Base-by-base conservation (phyloP, 768 basidiomycete genomes). In the Lyophyllum shimeji region DNA sequence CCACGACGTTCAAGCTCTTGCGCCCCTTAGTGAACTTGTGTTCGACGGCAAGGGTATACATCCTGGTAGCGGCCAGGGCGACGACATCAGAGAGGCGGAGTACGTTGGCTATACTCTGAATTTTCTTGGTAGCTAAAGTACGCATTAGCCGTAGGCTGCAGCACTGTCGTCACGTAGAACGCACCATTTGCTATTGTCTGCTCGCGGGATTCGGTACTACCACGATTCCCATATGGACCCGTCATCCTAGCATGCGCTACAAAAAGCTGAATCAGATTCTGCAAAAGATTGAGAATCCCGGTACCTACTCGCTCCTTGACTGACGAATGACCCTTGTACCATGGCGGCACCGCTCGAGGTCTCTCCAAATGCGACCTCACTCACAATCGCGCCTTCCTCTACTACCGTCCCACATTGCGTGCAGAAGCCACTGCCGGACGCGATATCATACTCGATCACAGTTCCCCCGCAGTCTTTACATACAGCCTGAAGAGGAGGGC, bases 351-450 rank as follows among this genome's bases (percentile, higher is more conserved):
- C 97, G 25, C 83, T 81, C 11, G 89, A 82, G 3, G 90, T 90
- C 77, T 99, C 97, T n/a, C 94, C 93, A 63, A 99, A 99, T 0
- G 87, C 85, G 53, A 99, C 84, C 68, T 99, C 97, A 59, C 88
- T 90, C 9, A 98, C 93, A 57, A 98, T 94, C 2, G 89, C 85
- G 65, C 93, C 95, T 71, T 97, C 93, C 72, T 96, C 93, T 9
- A 96, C 78, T 17, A 98, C 94, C 7, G 87, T 90, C 45, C 93
- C 93, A 63, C 95, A 98, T 61, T 82, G 76, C 0, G 89, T 82
- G 63, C 93, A 95, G 67, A 93, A 90, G 5, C 89, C 90, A 60
- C 90, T 90, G 8, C 92, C 92, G 5, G 90, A 89, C 12, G 90
- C 85, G 29, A 85, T 75, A 70, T 93, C 89, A 68, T 93, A 93